Evolutionary conservation across 768 basidiomycete species (phyloP), one percentile per base, ranked within the genome.

Genomic region (Nevesoporus exiguus): DNA sequence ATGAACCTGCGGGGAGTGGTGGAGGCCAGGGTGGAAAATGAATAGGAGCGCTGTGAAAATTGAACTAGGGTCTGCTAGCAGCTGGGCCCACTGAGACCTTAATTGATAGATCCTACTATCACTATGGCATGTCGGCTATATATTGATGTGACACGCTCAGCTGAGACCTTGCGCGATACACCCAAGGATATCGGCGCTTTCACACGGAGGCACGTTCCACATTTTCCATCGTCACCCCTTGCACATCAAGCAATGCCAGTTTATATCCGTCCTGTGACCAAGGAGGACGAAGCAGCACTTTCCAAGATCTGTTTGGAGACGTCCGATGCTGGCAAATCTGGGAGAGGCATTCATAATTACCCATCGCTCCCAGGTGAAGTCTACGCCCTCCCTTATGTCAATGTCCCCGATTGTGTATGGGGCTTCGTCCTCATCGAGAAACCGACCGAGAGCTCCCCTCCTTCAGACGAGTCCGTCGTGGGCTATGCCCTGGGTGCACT

Each of bases 231-330:
- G 4, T 36, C 49, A 27, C 7, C n/a, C 31, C 10, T 41, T 47
- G 30, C 43, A 39, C 39, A 56, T 15, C 41, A 15, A 34, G 17
- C 22, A 19, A 74, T 73, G 73, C 59, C 77, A 31, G 54, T 80
- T 52, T 71, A 64, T 36, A 80, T 90, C 57, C 85, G 89, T 52
- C 75, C 66, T 59, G 86, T 78, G 8, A 77, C 74, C 19, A 73
- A 76, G 53, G 71, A 68, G 14, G 89, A 91, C 61, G 75, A 73
- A 17, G 66, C 74, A 3, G 76, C 82, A 0, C 71, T 93, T 43
- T 87, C 85, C 52, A 77, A 71, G 46, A 87, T 92, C 60, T 93
- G 90, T 67, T 76, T 93, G 27, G 74, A 86, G 49, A 91, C 89
- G 5, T 86, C 80, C 19, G 78, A 87, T 49, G 86, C 85, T 21